These are phyloP conservation scores for Phytophthora litchii DNA, from an alignment of 352 stramenopile genomes.

Conservation along the genomic window DNA sequence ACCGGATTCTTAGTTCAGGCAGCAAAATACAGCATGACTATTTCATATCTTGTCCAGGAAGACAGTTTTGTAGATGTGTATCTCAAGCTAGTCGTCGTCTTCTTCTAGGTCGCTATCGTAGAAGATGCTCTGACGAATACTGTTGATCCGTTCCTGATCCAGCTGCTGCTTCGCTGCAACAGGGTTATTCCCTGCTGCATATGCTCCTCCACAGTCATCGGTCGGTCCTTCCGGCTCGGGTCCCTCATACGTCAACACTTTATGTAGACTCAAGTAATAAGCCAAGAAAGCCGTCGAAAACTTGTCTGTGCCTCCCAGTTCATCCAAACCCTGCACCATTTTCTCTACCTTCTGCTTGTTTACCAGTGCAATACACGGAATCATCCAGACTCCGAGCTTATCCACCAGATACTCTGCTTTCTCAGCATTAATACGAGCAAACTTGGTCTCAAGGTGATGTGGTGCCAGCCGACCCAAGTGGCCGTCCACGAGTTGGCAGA, in stretches of 20 bases:
- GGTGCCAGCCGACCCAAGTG: slow-evolving; percentile 91
- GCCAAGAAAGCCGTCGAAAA: slow-evolving; percentile 93
- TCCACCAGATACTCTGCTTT: slow-evolving; percentile 97
- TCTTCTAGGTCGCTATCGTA: slow-evolving; percentile 87
- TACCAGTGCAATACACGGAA: slow-evolving; percentile 95
- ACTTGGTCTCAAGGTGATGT: slow-evolving; percentile 94
- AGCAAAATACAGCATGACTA: slow-evolving; percentile 29
- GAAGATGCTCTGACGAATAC: slow-evolving; percentile 84
- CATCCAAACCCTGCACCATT: slow-evolving; percentile 95
- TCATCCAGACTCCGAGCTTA: slow-evolving; percentile 95
- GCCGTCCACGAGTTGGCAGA: slow-evolving; percentile 94
- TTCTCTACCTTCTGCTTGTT: slow-evolving; percentile 96
- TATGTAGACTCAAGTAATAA: slow-evolving; percentile 91
- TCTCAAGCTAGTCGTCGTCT: slow-evolving; percentile 55
- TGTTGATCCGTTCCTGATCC: slow-evolving; percentile 62
- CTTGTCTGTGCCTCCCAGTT: slow-evolving; percentile 93
- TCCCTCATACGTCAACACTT: slow-evolving; percentile 97
- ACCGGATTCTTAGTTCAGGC: slow-evolving; percentile 7
- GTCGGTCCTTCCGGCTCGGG: slow-evolving; percentile 59
- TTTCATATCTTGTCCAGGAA: slow-evolving; percentile 24
- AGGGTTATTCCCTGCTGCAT: slow-evolving; percentile 48
- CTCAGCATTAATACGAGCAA: slow-evolving; percentile 97
- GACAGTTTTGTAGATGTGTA: neutral
- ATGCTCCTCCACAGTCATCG: slow-evolving; percentile 72
- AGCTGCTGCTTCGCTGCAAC: slow-evolving; percentile 37